A percentile compares a stretch with the other conserved stretches of the same genome.
These are phyloP conservation scores for Trifolium fragiferum DNA, from an alignment of 306 rosid genomes.

Conservation along the genomic window DNA sequence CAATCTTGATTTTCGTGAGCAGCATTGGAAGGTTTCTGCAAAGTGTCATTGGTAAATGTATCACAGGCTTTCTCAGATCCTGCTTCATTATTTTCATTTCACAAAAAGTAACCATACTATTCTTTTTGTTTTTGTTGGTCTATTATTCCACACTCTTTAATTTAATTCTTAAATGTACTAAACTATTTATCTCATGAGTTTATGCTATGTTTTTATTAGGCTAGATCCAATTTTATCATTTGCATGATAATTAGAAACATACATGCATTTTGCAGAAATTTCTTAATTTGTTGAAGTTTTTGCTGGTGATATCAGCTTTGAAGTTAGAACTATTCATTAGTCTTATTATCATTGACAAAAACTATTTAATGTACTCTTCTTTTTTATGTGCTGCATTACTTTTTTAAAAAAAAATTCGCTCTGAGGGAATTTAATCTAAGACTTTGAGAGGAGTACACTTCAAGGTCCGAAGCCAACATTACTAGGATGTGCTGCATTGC, in stretches of 20 bases:
- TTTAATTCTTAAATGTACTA: constrained; percentile 26
- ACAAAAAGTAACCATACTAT: constrained; percentile 38
- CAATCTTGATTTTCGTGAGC: constrained; percentile 43
- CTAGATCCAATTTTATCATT: constrained; percentile 36
- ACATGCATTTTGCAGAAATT: constrained; percentile 42
- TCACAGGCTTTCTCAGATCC: constrained; percentile 63
- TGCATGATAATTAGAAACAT: constrained; percentile 41
- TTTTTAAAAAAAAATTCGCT: too few species aligned
- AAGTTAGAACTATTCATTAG: neutral
- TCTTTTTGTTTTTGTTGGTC: constrained; percentile 29
- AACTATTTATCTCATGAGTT: neutral
- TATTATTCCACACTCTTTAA: neutral
- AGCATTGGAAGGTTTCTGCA: constrained; percentile 52
- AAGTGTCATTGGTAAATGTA: constrained; percentile 66
- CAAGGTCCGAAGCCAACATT: too few species aligned
- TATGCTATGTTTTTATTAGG: constrained; percentile 27
- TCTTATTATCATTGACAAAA: constrained; percentile 5
- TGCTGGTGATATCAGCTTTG: constrained; percentile 9
- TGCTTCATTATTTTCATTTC: constrained; percentile 52
- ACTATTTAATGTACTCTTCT: constrained; percentile 11
- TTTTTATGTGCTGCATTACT: constrained; percentile 32
- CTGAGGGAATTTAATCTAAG: too few species aligned
- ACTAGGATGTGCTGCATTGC: constrained; percentile 25
- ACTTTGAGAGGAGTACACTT: too few species aligned
- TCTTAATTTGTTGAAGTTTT: constrained; percentile 14